phyloP scores from a whole-genome alignment of 1,139 yeast genomes.

The Kluyveromyces sp. region DNA sequence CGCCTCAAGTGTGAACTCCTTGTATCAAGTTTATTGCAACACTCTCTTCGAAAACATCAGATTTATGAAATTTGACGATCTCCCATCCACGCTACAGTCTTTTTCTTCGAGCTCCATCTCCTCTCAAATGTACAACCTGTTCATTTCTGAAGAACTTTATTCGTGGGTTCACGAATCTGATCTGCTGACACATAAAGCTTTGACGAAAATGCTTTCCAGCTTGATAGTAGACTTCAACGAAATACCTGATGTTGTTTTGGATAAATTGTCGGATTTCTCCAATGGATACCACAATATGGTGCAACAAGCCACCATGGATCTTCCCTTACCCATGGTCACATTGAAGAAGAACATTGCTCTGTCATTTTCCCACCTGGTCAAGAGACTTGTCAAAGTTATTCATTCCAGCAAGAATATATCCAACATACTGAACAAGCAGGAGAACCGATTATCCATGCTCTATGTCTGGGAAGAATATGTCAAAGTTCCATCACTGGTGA shows the following conservation, averaged over 20 bases:
- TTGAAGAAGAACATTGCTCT: conserved; percentile 51
- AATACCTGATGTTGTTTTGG: conserved; percentile 51
- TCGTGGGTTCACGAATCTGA: conserved; percentile 69
- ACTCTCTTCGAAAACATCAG: conserved; percentile 59
- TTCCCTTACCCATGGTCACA: conserved; percentile 46
- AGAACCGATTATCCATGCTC: conserved; percentile 47
- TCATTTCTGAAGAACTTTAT: conserved; percentile 42
- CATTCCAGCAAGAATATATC: conserved; percentile 55
- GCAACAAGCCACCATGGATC: conserved; percentile 35
- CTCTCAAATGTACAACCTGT: conserved; percentile 56
- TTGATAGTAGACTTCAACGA: conserved; percentile 47
- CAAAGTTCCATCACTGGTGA: conserved; percentile 44
- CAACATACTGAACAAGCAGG: conserved; percentile 41
- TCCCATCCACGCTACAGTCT: conserved; percentile 46
- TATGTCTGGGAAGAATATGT: conserved; percentile 52
- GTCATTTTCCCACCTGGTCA: conserved; percentile 50
- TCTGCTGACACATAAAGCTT: conserved; percentile 49
- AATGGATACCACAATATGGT: conserved; percentile 39
- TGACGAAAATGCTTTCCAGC: conserved; percentile 61
- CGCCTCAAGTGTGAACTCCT: conserved; percentile 52
- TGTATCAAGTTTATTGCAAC: conserved; percentile 58
- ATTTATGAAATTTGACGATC: conserved; percentile 57
- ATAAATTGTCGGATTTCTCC: conserved; percentile 43
- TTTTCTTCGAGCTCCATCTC: conserved; percentile 55
- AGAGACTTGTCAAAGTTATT: conserved; percentile 51